A percentile compares a stretch with the other conserved stretches of the same genome.
Conservation (phyloP, 2,329 filamentous ascomycete genomes). For the Waltergamsia citrina region DNA sequence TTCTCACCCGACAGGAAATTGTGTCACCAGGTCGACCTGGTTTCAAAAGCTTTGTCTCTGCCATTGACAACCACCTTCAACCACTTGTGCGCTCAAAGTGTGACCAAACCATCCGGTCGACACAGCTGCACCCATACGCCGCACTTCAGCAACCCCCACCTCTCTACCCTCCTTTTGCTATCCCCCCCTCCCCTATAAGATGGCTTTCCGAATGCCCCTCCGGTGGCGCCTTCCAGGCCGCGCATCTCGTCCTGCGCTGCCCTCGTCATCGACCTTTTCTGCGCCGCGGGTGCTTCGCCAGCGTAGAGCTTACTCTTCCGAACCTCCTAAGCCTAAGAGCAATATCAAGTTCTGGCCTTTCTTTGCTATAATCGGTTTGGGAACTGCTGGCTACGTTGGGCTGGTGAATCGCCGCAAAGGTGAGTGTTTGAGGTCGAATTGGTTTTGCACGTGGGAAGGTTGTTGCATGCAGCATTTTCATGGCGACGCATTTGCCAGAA, state of each 20-base stretch:
- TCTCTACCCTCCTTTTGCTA: background rate
- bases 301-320: constrained; percentile 30
- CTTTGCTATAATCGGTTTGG: constrained; percentile 35
- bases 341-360: constrained; percentile 51
- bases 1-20: background rate
- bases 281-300: constrained; percentile 9
- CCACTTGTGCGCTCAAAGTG: too few relatives aligned
- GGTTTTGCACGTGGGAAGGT: too few relatives aligned
- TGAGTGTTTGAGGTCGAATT: constrained; percentile 16
- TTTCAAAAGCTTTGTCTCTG: too few relatives aligned
- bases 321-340: constrained; percentile 22
- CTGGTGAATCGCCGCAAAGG: constrained; percentile 40
- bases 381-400: constrained; percentile 37
- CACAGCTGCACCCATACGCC: background rate
- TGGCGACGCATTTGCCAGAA: too few relatives aligned
- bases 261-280: constrained; percentile 3
- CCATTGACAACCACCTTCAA: too few relatives aligned
- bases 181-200: too few relatives aligned
- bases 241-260: constrained; percentile 6
- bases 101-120: background rate
- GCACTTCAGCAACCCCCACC: background rate
- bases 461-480: too few relatives aligned
- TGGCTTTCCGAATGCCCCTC: constrained; percentile 21
- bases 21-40: too few relatives aligned
- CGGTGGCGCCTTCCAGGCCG: constrained; percentile 13